Evolutionary conservation across 1,284 basidiomycete genomes (phyloP).

Genomic region (Ceratobasidium sp.): DNA sequence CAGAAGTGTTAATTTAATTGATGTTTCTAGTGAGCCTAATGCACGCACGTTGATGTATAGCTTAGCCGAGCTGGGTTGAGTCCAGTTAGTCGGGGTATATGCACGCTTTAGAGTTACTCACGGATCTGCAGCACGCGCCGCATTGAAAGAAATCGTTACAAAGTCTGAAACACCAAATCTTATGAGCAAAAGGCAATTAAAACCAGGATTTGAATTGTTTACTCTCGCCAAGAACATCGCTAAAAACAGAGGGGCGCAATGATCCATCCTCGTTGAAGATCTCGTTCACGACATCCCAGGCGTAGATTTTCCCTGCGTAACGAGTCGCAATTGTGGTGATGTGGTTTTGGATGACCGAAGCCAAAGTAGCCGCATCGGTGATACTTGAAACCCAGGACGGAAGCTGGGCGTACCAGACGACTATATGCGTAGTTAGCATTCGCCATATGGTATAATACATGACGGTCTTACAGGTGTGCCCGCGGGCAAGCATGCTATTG

Average conservation of each 20-base stretch:
- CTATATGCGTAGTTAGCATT: neutral
- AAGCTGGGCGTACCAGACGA: slow-evolving; percentile 41
- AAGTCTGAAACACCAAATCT: slow-evolving; percentile 41
- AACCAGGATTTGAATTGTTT: neutral
- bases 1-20: neutral
- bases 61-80: slow-evolving; percentile 47
- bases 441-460: no score
- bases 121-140: slow-evolving; percentile 34
- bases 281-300: slow-evolving; percentile 40
- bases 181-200: slow-evolving; percentile 1
- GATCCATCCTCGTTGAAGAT: slow-evolving; percentile 48
- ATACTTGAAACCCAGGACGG: slow-evolving; percentile 40
- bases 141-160: slow-evolving; percentile 51
- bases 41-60: slow-evolving; percentile 50
- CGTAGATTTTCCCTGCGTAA: slow-evolving; percentile 42
- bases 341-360: slow-evolving; percentile 41
- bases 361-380: slow-evolving; percentile 9
- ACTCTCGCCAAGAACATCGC: slow-evolving; percentile 41
- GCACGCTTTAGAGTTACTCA: neutral
- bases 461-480: slow-evolving; percentile 19
- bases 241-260: slow-evolving; percentile 46
- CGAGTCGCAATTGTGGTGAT: slow-evolving; percentile 24
- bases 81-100: neutral
- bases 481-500: slow-evolving; percentile 37
- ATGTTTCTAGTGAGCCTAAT: no score